These are phyloP conservation scores for Setaria viridis DNA, from an alignment of 202 grass and related monocot species.

Conservation along the genomic window DNA sequence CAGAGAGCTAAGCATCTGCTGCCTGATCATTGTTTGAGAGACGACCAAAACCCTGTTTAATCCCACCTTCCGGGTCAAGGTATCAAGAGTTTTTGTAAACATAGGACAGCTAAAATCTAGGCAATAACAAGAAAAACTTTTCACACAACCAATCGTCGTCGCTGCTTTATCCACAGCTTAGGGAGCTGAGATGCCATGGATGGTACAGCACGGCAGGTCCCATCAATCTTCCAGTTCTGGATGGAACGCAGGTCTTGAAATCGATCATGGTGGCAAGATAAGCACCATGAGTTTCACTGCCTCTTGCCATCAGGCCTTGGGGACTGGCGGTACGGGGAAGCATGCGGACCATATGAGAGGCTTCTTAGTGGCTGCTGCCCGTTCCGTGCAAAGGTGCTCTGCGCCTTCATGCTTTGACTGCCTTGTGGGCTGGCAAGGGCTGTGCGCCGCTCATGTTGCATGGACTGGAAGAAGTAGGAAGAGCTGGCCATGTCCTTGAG, in stretches of 20 bases:
- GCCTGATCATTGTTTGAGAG: constrained; percentile 34
- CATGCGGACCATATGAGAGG: constrained; percentile 68
- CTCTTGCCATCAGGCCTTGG: constrained; percentile 71
- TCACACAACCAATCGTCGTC: background rate
- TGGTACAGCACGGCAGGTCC: too few species aligned
- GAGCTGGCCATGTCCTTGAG: constrained; percentile 90
- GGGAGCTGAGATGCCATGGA: background rate
- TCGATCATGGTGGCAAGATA: background rate
- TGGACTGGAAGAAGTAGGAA: constrained; percentile 88
- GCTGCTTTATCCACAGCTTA: background rate
- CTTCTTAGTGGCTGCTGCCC: constrained; percentile 76
- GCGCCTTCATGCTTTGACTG: constrained; percentile 74
- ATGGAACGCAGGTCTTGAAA: background rate
- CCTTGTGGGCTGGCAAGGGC: constrained; percentile 53
- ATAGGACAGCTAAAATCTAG: constrained; percentile 35
- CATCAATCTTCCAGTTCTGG: background rate
- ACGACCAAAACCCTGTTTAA: constrained; percentile 42
- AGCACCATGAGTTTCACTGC: constrained; percentile 34
- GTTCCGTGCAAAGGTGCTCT: constrained; percentile 58
- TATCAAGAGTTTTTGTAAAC: constrained; percentile 30
- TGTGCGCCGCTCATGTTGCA: constrained; percentile 69
- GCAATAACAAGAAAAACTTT: constrained; percentile 1
- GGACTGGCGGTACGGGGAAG: constrained; percentile 71
- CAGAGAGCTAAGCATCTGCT: constrained; percentile 31
- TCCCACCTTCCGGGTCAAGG: constrained; percentile 26